phyloP scores from a whole-genome alignment of 2,329 filamentous ascomycete genomes.

The Ophiocordyceps unilateralis region DNA sequence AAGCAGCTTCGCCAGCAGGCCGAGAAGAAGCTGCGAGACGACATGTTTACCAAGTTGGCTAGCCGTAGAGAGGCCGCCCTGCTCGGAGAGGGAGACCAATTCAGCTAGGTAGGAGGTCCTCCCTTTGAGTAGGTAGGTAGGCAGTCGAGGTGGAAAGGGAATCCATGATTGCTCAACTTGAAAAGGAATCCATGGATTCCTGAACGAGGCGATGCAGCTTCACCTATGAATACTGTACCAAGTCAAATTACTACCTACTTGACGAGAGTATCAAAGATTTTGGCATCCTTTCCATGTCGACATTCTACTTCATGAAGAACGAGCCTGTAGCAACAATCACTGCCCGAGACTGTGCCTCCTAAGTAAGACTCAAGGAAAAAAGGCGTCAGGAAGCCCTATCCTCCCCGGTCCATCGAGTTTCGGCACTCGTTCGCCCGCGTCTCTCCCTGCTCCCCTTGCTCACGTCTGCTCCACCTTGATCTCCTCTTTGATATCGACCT shows the following conservation, averaged over 20 bases:
- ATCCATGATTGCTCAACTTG: too few relatives aligned
- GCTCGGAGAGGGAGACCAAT: conserved; percentile 48
- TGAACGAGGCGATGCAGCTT: too few relatives aligned
- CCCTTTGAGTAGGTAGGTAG: too few relatives aligned
- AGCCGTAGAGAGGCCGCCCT: conserved; percentile 33
- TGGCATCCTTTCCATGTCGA: background rate
- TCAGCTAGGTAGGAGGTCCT: conserved; percentile 23
- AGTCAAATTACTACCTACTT: too few relatives aligned
- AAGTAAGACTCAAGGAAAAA: background rate
- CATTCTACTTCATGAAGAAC: background rate
- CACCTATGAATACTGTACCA: too few relatives aligned
- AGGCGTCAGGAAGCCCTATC: background rate
- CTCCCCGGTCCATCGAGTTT: background rate
- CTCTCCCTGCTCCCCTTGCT: background rate
- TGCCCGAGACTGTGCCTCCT: background rate
- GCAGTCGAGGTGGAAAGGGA: too few relatives aligned
- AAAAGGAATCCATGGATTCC: too few relatives aligned
- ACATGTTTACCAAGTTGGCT: conserved; percentile 27
- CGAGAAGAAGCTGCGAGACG: conserved; percentile 21
- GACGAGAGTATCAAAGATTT: too few relatives aligned
- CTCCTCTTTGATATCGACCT: conserved; percentile 36
- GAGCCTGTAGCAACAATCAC: background rate
- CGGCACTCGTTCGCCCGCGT: background rate
- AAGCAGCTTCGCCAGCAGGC: conserved; percentile 45
- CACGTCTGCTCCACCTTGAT: conserved; percentile 3